phyloP scores from a whole-genome alignment of 345 rosid species.

The Erysimum cheiranthoides region DNA sequence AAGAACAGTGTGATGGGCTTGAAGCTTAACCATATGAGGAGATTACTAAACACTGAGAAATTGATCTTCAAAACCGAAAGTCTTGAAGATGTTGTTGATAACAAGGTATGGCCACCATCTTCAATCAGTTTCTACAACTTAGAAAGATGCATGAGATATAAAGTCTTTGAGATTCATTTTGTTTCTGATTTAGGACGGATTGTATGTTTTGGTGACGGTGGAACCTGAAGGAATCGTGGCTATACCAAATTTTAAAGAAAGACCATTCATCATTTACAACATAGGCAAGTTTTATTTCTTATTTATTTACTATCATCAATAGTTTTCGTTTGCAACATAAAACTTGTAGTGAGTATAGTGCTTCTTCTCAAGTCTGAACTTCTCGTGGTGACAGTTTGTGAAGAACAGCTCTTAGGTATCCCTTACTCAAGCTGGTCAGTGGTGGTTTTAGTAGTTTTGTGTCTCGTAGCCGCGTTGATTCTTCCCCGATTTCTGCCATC shows the following conservation, averaged over 20 bases:
- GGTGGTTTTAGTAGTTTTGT: constrained; percentile 58
- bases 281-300: constrained; percentile 56
- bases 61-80: constrained; percentile 60
- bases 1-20: constrained; percentile 48
- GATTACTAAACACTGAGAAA: constrained; percentile 70
- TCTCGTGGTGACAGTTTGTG: constrained; percentile 64
- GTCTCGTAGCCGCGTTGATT: constrained; percentile 61
- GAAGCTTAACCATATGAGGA: constrained; percentile 48
- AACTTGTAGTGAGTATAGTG: constrained; percentile 1
- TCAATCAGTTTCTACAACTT: neutral
- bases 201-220: constrained; percentile 64
- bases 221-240: constrained; percentile 91
- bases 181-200: constrained; percentile 55
- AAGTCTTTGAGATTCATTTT: neutral
- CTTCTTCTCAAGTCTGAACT: constrained; percentile 1
- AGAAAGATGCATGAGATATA: neutral
- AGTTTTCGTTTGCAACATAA: neutral
- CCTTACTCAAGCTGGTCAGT: constrained; percentile 78
- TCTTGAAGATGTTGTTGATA: constrained; percentile 36
- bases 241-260: constrained; percentile 58
- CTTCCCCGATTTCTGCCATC: constrained; percentile 66
- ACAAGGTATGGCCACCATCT: constrained; percentile 52
- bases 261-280: constrained; percentile 65
- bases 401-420: constrained; percentile 75
- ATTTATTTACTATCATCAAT: neutral